Conservation (phyloP, 1,139 yeast species). For the Lodderomyces elongisporus region DNA sequence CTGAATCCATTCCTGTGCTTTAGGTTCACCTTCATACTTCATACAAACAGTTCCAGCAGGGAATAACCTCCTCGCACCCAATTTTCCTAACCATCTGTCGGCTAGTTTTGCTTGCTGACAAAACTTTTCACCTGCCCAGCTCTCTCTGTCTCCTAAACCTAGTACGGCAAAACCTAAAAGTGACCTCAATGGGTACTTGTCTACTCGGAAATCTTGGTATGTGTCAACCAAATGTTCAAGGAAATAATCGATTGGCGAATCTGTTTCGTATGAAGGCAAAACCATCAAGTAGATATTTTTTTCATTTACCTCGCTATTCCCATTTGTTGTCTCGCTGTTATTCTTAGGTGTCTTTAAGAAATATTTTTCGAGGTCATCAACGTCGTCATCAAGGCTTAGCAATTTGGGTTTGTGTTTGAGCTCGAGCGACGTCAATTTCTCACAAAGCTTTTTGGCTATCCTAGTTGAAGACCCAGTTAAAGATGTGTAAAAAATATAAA, state of each 20-base stretch:
- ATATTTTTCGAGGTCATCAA: constrained; percentile 80
- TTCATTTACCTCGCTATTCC: neutral
- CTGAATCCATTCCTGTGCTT: constrained; percentile 62
- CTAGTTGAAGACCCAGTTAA: constrained; percentile 78
- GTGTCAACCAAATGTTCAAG: constrained; percentile 78
- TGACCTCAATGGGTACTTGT: constrained; percentile 65
- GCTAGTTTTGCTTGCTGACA: constrained; percentile 81
- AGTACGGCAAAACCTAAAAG: constrained; percentile 78
- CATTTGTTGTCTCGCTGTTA: constrained; percentile 5
- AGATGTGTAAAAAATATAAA: constrained; percentile 75
- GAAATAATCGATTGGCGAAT: constrained; percentile 86
- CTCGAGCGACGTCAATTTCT: constrained; percentile 28
- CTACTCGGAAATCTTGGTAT: constrained; percentile 78
- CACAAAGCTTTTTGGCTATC: constrained; percentile 51
- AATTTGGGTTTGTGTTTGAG: constrained; percentile 47
- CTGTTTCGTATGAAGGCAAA: constrained; percentile 88
- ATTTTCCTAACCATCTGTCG: constrained; percentile 71
- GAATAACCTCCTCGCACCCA: constrained; percentile 79
- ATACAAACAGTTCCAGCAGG: constrained; percentile 86
- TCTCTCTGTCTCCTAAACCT: constrained; percentile 84
- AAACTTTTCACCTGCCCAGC: constrained; percentile 72
- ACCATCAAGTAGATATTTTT: constrained; percentile 65
- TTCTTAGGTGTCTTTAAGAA: constrained; percentile 59
- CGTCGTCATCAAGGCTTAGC: constrained; percentile 69
- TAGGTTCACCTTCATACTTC: constrained; percentile 61